Evolutionary conservation across 2,329 filamentous ascomycete genomes (phyloP).

Genomic region (Aspergillus sp.): DNA sequence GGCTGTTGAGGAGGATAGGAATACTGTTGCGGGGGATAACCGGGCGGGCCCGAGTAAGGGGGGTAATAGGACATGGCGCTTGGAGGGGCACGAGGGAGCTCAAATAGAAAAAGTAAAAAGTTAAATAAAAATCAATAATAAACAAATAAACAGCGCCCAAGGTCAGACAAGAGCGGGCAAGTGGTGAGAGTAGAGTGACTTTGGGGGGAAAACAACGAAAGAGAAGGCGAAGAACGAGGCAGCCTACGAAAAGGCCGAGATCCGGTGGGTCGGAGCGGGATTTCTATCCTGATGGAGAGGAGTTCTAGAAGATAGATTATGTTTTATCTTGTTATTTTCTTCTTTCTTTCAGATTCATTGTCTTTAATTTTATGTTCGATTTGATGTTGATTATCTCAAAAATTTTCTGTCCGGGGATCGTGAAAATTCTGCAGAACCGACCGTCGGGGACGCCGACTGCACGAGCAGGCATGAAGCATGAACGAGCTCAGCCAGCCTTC

Average conservation of each 20-base stretch:
- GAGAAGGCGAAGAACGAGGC: slow-evolving; percentile 17
- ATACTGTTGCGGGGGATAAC: slow-evolving; percentile 50
- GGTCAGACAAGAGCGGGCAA: not conserved
- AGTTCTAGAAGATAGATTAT: too few species aligned
- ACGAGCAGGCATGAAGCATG: not conserved
- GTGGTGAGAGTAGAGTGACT: not conserved
- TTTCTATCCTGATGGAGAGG: not conserved
- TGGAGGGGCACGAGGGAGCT: slow-evolving; percentile 8
- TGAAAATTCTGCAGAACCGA: not conserved
- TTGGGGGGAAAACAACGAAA: slow-evolving; percentile 1
- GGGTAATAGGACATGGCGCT: slow-evolving; percentile 63
- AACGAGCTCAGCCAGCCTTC: not conserved
- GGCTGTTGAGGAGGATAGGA: slow-evolving; percentile 26
- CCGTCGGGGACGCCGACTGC: not conserved
- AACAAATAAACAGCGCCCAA: slow-evolving; percentile 2
- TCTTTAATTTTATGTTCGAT: too few species aligned
- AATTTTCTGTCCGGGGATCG: too few species aligned
- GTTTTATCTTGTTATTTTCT: too few species aligned
- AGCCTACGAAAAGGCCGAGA: slow-evolving; percentile 17
- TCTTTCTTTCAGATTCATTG: too few species aligned
- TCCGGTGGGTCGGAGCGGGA: slow-evolving; percentile 13
- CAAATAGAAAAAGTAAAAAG: slow-evolving; percentile 12
- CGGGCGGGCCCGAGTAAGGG: slow-evolving; percentile 56
- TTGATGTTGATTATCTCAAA: too few species aligned
- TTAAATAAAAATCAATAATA: not conserved